Percentiles rank a stretch among this genome's conserved stretches.
phyloP scores from a whole-genome alignment of 257 asterid genomes.

The Lavandula angustifolia region DNA sequence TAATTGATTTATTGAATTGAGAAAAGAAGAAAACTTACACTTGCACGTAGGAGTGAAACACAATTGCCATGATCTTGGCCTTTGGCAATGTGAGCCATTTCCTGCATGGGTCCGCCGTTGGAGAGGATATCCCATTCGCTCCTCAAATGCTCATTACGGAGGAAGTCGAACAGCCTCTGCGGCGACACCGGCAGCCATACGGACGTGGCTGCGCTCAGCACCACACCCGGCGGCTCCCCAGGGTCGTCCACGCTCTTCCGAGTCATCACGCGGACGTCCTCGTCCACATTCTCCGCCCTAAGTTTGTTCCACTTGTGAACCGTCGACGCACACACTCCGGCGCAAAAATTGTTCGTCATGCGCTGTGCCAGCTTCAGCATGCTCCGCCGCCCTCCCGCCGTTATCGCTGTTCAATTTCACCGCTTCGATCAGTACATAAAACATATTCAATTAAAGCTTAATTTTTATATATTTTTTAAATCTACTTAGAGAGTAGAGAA shows the following conservation, averaged over 20 bases:
- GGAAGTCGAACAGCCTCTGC: constrained; percentile 71
- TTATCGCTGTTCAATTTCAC: constrained; percentile 48
- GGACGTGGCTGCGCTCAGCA: constrained; percentile 84
- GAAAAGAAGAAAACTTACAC: constrained; percentile 42
- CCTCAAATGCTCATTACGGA: constrained; percentile 73
- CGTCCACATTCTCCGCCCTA: constrained; percentile 64
- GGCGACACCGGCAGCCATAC: constrained; percentile 87
- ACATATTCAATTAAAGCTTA: too few relatives aligned
- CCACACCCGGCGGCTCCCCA: constrained; percentile 90
- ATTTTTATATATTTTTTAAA: too few relatives aligned
- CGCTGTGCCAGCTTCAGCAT: constrained; percentile 94
- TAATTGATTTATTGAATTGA: too few relatives aligned
- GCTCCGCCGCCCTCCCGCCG: constrained; percentile 78
- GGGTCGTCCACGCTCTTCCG: constrained; percentile 83
- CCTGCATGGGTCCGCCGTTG: constrained; percentile 95
- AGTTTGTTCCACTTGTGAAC: constrained; percentile 91
- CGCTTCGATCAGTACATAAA: too few relatives aligned
- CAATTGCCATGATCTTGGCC: constrained; percentile 89
- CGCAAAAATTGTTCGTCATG: constrained; percentile 87
- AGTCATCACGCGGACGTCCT: constrained; percentile 84
- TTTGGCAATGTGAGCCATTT: constrained; percentile 88
- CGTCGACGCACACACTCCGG: constrained; percentile 89
- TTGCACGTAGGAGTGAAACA: constrained; percentile 84
- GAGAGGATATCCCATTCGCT: constrained; percentile 95
- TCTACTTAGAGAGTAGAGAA: too few relatives aligned